These are phyloP conservation scores for Colletotrichum tabaci DNA, from an alignment of 2,329 filamentous ascomycete species.

Conservation along the genomic window DNA sequence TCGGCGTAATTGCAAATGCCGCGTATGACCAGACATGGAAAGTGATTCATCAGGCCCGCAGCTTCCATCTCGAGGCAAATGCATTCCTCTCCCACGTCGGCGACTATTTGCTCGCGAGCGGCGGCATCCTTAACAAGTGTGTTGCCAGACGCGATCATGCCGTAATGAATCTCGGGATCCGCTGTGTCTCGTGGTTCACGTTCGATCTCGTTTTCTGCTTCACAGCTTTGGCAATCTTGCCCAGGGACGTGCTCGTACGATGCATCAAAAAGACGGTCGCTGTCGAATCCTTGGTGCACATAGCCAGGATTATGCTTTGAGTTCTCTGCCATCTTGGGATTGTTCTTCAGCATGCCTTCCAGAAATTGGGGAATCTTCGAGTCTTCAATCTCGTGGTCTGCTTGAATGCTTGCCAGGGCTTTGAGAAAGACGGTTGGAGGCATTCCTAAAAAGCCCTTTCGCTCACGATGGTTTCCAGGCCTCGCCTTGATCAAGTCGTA, in stretches of 20 bases:
- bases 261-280: background rate
- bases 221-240: constrained; percentile 30
- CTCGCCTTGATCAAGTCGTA: constrained; percentile 36
- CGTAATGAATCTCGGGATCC: constrained; percentile 44
- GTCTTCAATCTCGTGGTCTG: background rate
- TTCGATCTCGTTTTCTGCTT: background rate
- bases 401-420: constrained; percentile 3
- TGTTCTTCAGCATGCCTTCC: background rate
- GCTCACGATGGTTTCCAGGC: background rate
- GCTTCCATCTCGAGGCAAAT: constrained; percentile 52
- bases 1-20: constrained; percentile 59
- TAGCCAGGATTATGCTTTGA: background rate
- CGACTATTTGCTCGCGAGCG: constrained; percentile 49
- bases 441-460: background rate
- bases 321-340: background rate
- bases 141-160: constrained; percentile 52
- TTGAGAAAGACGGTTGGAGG: constrained; percentile 33
- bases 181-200: background rate
- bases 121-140: constrained; percentile 53
- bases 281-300: background rate
- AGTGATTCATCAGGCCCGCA: constrained; percentile 47
- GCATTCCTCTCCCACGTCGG: constrained; percentile 37
- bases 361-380: background rate
- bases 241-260: background rate
- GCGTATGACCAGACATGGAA: constrained; percentile 54